phyloP scores from a whole-genome alignment of 129 eudicot genomes.

The Apium graveolens region DNA sequence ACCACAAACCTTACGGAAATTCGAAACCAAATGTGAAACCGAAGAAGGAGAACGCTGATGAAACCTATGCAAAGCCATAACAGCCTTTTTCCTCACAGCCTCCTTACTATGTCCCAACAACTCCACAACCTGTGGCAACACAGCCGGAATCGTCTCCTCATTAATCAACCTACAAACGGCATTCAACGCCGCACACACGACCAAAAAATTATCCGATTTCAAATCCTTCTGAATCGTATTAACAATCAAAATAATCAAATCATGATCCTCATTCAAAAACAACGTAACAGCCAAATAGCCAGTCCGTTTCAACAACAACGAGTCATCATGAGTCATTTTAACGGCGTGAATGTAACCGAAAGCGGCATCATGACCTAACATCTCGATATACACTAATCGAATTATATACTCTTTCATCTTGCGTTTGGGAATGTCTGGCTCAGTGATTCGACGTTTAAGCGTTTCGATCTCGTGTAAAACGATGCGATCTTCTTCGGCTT shows the following conservation, averaged over 20 bases:
- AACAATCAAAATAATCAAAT: conserved; percentile 86
- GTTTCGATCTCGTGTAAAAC: conserved; percentile 76
- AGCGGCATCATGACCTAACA: conserved; percentile 96
- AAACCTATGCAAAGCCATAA: conserved; percentile 97
- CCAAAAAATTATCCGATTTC: conserved; percentile 86
- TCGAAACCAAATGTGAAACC: conserved; percentile 63
- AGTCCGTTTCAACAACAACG: conserved; percentile 55
- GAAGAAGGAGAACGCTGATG: conserved; percentile 65
- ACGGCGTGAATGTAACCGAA: conserved; percentile 95
- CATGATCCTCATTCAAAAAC: conserved; percentile 93
- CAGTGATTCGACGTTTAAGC: conserved; percentile 52
- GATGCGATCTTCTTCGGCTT: conserved; percentile 93
- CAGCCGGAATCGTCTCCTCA: conserved; percentile 99
- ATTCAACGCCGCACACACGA: conserved; percentile 90
- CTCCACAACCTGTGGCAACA: conserved; percentile 84
- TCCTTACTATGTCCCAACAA: conserved; percentile 71
- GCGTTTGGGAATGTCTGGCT: conserved; percentile 77
- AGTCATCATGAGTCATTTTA: conserved; percentile 92
- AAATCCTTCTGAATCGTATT: conserved; percentile 97
- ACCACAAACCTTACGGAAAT: conserved; percentile 69
- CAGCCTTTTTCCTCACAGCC: conserved; percentile 96
- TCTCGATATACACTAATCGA: conserved; percentile 79
- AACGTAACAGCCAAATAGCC: conserved; percentile 91
- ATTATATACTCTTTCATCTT: conserved; percentile 89
- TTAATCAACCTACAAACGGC: conserved; percentile 94